phyloP scores from a whole-genome alignment of 441 rosid species.

The Monsonia emarginata region DNA sequence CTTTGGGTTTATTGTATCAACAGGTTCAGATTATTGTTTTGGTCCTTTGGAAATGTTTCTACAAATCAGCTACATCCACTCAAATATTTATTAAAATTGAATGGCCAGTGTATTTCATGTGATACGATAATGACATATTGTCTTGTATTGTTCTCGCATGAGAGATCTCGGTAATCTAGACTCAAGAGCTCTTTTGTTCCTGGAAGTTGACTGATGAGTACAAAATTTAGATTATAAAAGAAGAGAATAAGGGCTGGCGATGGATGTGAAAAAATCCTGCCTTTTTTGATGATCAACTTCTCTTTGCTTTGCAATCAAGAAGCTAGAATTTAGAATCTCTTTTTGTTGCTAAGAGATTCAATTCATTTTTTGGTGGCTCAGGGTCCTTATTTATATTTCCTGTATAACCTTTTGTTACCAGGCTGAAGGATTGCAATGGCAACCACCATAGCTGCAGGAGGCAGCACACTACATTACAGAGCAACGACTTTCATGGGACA shows the following conservation, averaged over 20 bases:
- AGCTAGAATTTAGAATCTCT: not conserved
- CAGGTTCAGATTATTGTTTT: not conserved
- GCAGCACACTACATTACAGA: constrained; percentile 32
- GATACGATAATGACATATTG: not conserved
- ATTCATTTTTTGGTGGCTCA: not conserved
- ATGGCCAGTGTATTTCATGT: not conserved
- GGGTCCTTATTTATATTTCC: not conserved
- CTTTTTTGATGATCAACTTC: not conserved
- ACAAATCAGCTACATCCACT: not conserved
- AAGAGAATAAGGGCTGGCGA: not conserved
- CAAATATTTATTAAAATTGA: not conserved
- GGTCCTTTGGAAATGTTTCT: not conserved
- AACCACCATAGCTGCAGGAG: constrained; percentile 40
- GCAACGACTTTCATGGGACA: constrained; percentile 24
- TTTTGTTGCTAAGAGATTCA: not conserved
- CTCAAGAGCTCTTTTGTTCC: not conserved
- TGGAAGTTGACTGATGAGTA: not conserved
- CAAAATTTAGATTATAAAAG: not conserved
- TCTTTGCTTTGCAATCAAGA: not conserved
- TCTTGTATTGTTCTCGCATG: not conserved
- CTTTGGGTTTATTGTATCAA: not conserved
- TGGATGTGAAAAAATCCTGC: not conserved
- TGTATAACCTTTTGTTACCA: constrained; percentile 1
- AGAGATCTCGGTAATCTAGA: not conserved
- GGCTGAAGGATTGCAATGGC: constrained; percentile 38